phyloP scores from a whole-genome alignment of 1,284 basidiomycete genomes.

The Fomitopsis betulina region DNA sequence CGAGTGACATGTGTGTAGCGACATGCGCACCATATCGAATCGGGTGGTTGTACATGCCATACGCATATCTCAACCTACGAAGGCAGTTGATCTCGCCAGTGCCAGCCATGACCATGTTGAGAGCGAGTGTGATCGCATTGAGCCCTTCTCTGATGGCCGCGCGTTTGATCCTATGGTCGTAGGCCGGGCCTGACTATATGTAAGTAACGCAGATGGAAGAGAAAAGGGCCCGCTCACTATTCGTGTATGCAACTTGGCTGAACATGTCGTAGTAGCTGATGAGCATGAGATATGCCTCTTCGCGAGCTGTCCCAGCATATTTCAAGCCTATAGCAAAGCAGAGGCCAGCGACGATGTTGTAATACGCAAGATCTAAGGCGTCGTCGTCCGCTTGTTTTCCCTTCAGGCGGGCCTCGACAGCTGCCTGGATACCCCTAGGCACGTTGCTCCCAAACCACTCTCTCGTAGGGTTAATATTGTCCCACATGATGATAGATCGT shows the following conservation, averaged over 20 bases:
- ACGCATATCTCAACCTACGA: slow-evolving; percentile 84
- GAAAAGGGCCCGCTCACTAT: slow-evolving; percentile 40
- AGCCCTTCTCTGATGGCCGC: slow-evolving; percentile 86
- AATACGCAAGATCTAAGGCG: slow-evolving; percentile 80
- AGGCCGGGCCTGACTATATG: slow-evolving; percentile 55
- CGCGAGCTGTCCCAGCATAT: slow-evolving; percentile 88
- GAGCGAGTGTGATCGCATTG: slow-evolving; percentile 80
- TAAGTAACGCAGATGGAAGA: slow-evolving; percentile 2
- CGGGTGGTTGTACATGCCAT: slow-evolving; percentile 83
- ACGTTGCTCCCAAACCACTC: slow-evolving; percentile 80
- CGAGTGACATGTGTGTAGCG: slow-evolving; percentile 88
- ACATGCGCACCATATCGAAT: slow-evolving; percentile 89
- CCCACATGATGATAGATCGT: slow-evolving; percentile 86
- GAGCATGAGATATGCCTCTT: slow-evolving; percentile 81
- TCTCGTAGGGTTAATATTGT: slow-evolving; percentile 63
- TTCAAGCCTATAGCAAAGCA: slow-evolving; percentile 92
- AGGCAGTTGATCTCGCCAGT: slow-evolving; percentile 92
- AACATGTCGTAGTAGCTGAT: slow-evolving; percentile 81
- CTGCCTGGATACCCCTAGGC: slow-evolving; percentile 62
- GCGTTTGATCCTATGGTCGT: slow-evolving; percentile 83
- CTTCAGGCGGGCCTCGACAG: slow-evolving; percentile 48
- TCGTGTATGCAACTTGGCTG: slow-evolving; percentile 59
- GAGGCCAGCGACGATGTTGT: slow-evolving; percentile 85
- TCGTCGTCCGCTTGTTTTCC: slow-evolving; percentile 69
- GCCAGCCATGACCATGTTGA: slow-evolving; percentile 94